These are phyloP conservation scores for Pythium pectinolyticum DNA, from an alignment of 352 stramenopile genomes.

Conservation along the genomic window DNA sequence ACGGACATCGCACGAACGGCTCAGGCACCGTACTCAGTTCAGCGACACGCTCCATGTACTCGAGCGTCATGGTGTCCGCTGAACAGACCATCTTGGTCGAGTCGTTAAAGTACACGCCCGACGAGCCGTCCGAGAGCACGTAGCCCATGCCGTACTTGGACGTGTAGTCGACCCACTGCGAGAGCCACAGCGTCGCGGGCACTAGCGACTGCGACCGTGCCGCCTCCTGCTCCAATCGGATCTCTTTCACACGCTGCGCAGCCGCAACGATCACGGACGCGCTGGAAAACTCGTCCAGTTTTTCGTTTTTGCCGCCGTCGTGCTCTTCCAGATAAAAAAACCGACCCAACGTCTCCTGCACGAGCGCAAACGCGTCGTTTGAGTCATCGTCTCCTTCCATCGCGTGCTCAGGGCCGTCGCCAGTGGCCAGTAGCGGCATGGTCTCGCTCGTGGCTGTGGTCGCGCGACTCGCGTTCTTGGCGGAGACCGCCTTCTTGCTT, in stretches of 20 bases:
- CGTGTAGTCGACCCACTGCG: slow-evolving; percentile 98
- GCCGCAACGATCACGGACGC: slow-evolving; percentile 56
- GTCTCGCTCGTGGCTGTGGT: slow-evolving; percentile 25
- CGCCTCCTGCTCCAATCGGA: slow-evolving; percentile 53
- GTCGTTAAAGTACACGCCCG: slow-evolving; percentile 99
- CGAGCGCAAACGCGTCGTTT: slow-evolving; percentile 45
- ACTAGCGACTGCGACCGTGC: slow-evolving; percentile 16
- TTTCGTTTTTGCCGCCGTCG: slow-evolving; percentile 28
- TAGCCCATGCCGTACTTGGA: slow-evolving; percentile 99
- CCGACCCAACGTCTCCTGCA: slow-evolving; percentile 54
- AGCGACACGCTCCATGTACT: slow-evolving; percentile 94
- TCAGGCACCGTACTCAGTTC: slow-evolving; percentile 37
- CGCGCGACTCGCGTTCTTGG: slow-evolving; percentile 20
- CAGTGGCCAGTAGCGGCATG: not conserved
- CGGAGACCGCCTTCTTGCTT: slow-evolving; percentile 11
- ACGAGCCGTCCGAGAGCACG: slow-evolving; percentile 93
- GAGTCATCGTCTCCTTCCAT: not conserved
- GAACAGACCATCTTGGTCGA: slow-evolving; percentile 97
- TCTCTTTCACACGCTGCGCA: slow-evolving; percentile 64
- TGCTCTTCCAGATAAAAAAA: slow-evolving; percentile 73
- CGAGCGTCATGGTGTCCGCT: slow-evolving; percentile 83
- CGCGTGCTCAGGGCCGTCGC: slow-evolving; percentile 4
- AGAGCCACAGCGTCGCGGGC: slow-evolving; percentile 91
- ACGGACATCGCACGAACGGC: slow-evolving; percentile 40
- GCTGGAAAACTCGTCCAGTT: slow-evolving; percentile 59